Evolutionary conservation across 2,329 filamentous ascomycete species (phyloP).

Genomic region (Bipolaris sorokiniana): DNA sequence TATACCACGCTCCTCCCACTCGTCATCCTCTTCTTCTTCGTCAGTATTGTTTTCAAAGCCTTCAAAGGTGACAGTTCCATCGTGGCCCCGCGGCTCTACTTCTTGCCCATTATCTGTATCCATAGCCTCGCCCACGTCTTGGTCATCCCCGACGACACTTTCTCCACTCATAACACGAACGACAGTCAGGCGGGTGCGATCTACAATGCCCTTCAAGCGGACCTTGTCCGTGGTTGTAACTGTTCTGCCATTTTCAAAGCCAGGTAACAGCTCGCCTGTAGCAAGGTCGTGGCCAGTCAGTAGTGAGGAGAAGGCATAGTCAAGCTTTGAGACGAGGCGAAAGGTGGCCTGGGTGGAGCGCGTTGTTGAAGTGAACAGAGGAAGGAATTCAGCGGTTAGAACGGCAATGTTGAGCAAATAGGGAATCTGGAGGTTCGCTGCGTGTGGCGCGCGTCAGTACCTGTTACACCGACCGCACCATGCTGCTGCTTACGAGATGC

Average conservation of each 20-base stretch:
- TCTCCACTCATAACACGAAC: conserved; percentile 70
- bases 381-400: conserved; percentile 73
- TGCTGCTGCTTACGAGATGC: conserved; percentile 72
- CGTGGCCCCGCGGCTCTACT: conserved; percentile 25
- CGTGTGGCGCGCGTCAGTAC: neutral
- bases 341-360: conserved; percentile 71
- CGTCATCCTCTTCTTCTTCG: conserved; percentile 53
- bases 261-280: conserved; percentile 69
- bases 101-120: conserved; percentile 45
- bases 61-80: conserved; percentile 36
- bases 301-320: conserved; percentile 81
- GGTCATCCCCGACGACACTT: conserved; percentile 49
- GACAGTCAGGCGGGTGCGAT: conserved; percentile 73
- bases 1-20: conserved; percentile 35
- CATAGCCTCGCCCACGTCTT: conserved; percentile 25
- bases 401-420: conserved; percentile 81
- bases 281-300: conserved; percentile 70
- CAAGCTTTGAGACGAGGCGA: conserved; percentile 74
- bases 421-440: conserved; percentile 80
- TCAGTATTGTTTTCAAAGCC: conserved; percentile 53
- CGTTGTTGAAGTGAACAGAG: conserved; percentile 72
- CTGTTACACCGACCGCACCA: neutral
- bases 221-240: conserved; percentile 90
- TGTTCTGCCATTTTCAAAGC: conserved; percentile 66
- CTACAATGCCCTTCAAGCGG: conserved; percentile 79